A percentile compares a stretch with the other conserved stretches of the same genome.
Evolutionary conservation across 176 grass and related monocot genomes (phyloP).

Genomic region (Cymbopogon citratus): DNA sequence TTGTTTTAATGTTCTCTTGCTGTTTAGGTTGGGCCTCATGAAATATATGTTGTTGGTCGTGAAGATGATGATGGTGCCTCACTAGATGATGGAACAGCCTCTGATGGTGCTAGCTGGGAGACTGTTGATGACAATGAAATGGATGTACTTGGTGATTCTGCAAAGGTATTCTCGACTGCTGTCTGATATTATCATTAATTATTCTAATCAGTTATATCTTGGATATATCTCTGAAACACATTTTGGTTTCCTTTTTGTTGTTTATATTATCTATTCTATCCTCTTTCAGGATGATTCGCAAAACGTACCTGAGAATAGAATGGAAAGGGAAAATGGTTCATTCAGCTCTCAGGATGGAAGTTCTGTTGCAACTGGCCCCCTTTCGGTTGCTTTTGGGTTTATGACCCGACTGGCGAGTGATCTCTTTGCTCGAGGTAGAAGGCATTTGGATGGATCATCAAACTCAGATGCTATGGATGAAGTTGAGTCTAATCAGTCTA

Average conservation of each 20-base stretch:
- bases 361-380: conserved; percentile 46
- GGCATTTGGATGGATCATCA: conserved; percentile 58
- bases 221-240: background rate
- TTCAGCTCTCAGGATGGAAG: conserved; percentile 42
- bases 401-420: conserved; percentile 59
- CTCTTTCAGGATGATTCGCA: conserved; percentile 36
- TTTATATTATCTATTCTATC: conserved; percentile 10
- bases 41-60: conserved; percentile 81
- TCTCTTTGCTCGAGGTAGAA: conserved; percentile 78
- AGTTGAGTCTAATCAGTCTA: conserved; percentile 42
- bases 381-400: conserved; percentile 77
- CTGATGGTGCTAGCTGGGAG: conserved; percentile 87
- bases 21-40: conserved; percentile 87
- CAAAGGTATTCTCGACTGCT: conserved; percentile 52
- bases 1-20: conserved; percentile 5
- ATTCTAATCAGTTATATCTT: background rate
- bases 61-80: conserved; percentile 81
- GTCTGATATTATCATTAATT: background rate
- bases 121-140: conserved; percentile 87
- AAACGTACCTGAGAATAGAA: conserved; percentile 16
- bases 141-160: conserved; percentile 49
- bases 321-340: conserved; percentile 41
- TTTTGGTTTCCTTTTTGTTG: conserved; percentile 13
- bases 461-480: conserved; percentile 58
- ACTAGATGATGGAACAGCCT: conserved; percentile 57